Base-by-base conservation (phyloP, 495 filamentous ascomycete genomes). In the Ramalina intermedia region DNA sequence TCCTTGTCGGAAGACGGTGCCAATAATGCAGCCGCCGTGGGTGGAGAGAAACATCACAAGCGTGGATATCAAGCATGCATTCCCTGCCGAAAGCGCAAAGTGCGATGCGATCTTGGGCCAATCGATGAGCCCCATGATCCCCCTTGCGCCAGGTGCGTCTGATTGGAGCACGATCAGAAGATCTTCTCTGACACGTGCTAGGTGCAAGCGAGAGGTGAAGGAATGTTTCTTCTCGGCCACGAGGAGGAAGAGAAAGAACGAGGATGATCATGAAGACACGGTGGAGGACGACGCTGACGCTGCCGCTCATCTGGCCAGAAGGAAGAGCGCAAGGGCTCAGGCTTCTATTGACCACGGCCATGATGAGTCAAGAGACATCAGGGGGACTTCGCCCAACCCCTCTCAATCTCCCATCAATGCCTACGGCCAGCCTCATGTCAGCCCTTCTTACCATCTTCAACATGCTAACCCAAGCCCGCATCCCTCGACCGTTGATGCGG, bases 141-240 rank as follows among this genome's bases (percentile, higher is more conserved):
- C 38, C 93, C 93, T 1, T 98, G 91, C 59, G 85, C 90, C 50
- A 79, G 91, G 29, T 33, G 29, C 7, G 12, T 33, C 8, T 33
- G 29, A 33, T 33, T 33, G 29, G 29, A 33, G 12, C 29, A 9
- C 7, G 8, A 33, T 33, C 29, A 33, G 29, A 13, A 33, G 12
- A 33, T 2, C 29, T 7, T 33, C 18, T 33, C 29, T 33, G 29
- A 33, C 29, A 33, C 29, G 29, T 13, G 7, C 29, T 33, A 33
- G 29, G 61, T 98, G 91, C 64, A 80, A 87, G 21, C 80, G 91
- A 50, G 91, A 98, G 68, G 73, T 80, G 67, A 94, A 94, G 66
- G 81, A 94, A 55, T 98, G 91, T 71, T 90, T 80, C 72, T 96
- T 98, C 71, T 94, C 88, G 53, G 85, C 87, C n/a, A 96, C 89